phyloP scores from a whole-genome alignment of 2,329 filamentous ascomycete genomes.

The Cercospora nicotianae region DNA sequence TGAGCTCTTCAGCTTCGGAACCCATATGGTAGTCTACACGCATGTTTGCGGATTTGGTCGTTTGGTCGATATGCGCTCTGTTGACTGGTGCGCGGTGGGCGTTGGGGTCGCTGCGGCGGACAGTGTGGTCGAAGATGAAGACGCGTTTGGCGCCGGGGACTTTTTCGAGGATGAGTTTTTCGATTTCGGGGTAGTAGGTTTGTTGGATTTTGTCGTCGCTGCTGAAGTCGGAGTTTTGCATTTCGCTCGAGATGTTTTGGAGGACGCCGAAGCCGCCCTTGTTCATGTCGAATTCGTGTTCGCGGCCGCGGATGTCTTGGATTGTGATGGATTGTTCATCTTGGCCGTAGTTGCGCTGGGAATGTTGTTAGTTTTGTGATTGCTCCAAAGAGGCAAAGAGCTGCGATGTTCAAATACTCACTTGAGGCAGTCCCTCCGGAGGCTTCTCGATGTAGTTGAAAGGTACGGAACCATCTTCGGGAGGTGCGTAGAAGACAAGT shows the following conservation, averaged over 20 bases:
- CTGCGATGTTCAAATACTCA: neutral
- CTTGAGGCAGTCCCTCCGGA: slow-evolving; percentile 50
- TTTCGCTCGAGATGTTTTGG: slow-evolving; percentile 54
- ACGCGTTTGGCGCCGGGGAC: slow-evolving; percentile 67
- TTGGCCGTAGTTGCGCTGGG: slow-evolving; percentile 65
- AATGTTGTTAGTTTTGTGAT: slow-evolving; percentile 35
- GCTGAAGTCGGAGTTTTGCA: slow-evolving; percentile 56
- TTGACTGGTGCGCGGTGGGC: slow-evolving; percentile 68
- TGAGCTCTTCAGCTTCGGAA: slow-evolving; percentile 65
- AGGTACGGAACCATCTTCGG: slow-evolving; percentile 59
- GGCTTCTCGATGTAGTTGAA: slow-evolving; percentile 62
- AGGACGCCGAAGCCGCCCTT: slow-evolving; percentile 72
- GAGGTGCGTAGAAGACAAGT: slow-evolving; percentile 66
- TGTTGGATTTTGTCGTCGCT: slow-evolving; percentile 68
- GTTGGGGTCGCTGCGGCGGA: slow-evolving; percentile 64
- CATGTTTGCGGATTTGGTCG: slow-evolving; percentile 61
- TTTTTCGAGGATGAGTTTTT: slow-evolving; percentile 65
- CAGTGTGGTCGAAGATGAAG: slow-evolving; percentile 83
- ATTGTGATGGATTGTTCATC: slow-evolving; percentile 57
- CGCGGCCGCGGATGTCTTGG: slow-evolving; percentile 71
- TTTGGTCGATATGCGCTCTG: slow-evolving; percentile 82
- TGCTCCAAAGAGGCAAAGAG: no score
- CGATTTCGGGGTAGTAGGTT: slow-evolving; percentile 83
- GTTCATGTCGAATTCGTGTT: slow-evolving; percentile 67
- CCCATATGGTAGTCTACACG: slow-evolving; percentile 69